Conservation (phyloP, 495 filamentous ascomycete species). For the Jackrogersella minutella region DNA sequence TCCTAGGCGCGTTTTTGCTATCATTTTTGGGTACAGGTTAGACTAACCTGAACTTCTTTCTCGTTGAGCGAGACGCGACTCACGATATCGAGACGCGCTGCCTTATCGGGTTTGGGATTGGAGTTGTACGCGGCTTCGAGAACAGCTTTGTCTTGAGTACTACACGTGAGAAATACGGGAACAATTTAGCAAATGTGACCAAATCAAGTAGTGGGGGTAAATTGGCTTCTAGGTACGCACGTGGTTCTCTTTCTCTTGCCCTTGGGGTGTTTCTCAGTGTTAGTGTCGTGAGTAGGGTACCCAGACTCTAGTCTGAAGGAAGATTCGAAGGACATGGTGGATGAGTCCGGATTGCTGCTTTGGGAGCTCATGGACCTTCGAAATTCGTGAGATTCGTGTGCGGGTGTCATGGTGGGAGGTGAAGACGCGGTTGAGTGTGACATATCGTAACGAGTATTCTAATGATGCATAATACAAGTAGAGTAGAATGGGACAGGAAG, state of each 20-base stretch:
- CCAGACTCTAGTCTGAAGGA: slow-evolving; percentile 44
- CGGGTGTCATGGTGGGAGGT: slow-evolving; percentile 37
- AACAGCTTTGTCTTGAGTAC: slow-evolving; percentile 86
- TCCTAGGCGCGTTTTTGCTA: neutral
- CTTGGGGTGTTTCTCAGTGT: slow-evolving; percentile 53
- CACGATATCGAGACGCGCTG: slow-evolving; percentile 82
- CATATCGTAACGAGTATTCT: slow-evolving; percentile 32
- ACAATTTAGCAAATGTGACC: slow-evolving; percentile 21
- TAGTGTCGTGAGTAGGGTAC: slow-evolving; percentile 42
- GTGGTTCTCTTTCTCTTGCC: slow-evolving; percentile 64
- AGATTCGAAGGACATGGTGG: slow-evolving; percentile 42
- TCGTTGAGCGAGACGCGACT: slow-evolving; percentile 88
- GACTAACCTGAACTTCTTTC: slow-evolving; percentile 94
- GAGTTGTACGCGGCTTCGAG: slow-evolving; percentile 86
- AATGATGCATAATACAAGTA: slow-evolving; percentile 40
- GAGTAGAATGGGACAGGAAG: slow-evolving; percentile 30
- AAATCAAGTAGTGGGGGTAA: slow-evolving; percentile 10
- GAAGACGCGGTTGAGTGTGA: slow-evolving; percentile 43
- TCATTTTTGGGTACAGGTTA: slow-evolving; percentile 3
- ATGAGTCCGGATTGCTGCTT: slow-evolving; percentile 41
- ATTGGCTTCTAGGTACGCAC: slow-evolving; percentile 48
- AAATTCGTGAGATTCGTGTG: slow-evolving; percentile 34
- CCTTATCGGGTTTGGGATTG: slow-evolving; percentile 93
- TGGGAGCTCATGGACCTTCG: slow-evolving; percentile 43
- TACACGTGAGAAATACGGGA: slow-evolving; percentile 46